Conservation (phyloP, 495 filamentous ascomycete species). For the Aspergillus ostianus region DNA sequence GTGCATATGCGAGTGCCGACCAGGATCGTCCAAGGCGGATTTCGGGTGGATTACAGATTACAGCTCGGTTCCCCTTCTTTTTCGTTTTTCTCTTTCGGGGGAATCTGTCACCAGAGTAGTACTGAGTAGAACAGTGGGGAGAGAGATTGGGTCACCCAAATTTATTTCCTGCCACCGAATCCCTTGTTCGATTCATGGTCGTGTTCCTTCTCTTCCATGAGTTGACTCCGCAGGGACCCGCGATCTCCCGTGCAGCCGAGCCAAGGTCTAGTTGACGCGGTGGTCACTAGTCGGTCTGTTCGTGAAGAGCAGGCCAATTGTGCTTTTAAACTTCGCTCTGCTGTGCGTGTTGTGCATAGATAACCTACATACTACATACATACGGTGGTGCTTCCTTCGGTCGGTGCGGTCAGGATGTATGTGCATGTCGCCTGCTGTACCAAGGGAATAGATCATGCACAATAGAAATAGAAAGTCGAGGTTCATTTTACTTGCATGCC, state of each 20-base stretch:
- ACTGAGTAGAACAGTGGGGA: too few species aligned
- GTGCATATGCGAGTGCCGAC: slow-evolving; percentile 27
- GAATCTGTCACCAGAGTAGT: not conserved
- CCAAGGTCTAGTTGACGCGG: slow-evolving; percentile 6
- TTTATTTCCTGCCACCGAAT: not conserved
- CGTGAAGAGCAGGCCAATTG: not conserved
- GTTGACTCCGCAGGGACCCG: slow-evolving; percentile 4
- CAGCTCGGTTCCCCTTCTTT: not conserved
- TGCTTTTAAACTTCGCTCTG: not conserved
- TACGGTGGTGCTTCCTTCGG: not conserved
- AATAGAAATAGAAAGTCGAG: not conserved
- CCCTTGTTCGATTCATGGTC: too few species aligned
- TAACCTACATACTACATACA: not conserved
- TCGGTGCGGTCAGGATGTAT: slow-evolving; percentile 2
- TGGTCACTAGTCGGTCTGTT: slow-evolving; percentile 12
- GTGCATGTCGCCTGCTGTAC: not conserved
- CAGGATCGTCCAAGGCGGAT: slow-evolving; percentile 3
- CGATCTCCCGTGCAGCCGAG: slow-evolving; percentile 10
- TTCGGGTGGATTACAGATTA: not conserved
- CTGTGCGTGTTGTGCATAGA: not conserved
- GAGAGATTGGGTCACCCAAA: too few species aligned
- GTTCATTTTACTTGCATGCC: not conserved
- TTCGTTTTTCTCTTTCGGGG: not conserved
- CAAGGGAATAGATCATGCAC: not conserved
- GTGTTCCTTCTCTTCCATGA: not conserved